phyloP scores from a whole-genome alignment of 345 rosid genomes.

The Viola odorata region DNA sequence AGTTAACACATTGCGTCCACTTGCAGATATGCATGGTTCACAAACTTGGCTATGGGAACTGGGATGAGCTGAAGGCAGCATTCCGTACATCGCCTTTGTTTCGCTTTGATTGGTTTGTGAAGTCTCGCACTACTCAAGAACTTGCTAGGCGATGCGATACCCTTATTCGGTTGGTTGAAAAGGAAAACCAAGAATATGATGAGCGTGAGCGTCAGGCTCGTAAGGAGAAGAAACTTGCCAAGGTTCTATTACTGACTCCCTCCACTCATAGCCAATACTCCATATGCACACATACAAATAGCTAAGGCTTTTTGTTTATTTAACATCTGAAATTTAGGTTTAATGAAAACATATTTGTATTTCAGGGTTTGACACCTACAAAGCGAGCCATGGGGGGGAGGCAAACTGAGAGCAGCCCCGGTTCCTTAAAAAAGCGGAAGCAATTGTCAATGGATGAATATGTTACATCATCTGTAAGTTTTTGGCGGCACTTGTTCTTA shows the following conservation, averaged over 20 bases:
- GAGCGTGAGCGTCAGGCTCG: conserved; percentile 98
- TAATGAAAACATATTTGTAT: background rate
- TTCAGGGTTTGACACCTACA: conserved; percentile 62
- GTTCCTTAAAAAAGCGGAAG: conserved; percentile 61
- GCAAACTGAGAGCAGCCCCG: conserved; percentile 56
- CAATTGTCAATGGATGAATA: conserved; percentile 86
- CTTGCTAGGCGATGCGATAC: conserved; percentile 96
- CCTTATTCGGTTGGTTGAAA: conserved; percentile 86
- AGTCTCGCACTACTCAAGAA: conserved; percentile 92
- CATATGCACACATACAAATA: background rate
- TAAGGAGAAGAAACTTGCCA: conserved; percentile 94
- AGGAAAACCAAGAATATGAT: conserved; percentile 94
- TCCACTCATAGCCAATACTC: background rate
- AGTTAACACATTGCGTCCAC: conserved; percentile 1
- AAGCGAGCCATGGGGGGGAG: conserved; percentile 61
- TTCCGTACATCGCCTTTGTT: conserved; percentile 78
- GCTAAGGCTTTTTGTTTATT: too few species aligned
- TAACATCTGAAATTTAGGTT: too few species aligned
- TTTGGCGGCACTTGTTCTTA: background rate
- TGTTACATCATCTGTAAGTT: conserved; percentile 40
- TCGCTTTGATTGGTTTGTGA: conserved; percentile 96
- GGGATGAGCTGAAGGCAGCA: conserved; percentile 95
- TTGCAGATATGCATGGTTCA: conserved; percentile 93
- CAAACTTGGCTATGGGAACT: conserved; percentile 96
- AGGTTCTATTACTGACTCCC: conserved; percentile 36